Conservation (phyloP, 2,329 filamentous ascomycete species). For the Rosellinia necatrix region DNA sequence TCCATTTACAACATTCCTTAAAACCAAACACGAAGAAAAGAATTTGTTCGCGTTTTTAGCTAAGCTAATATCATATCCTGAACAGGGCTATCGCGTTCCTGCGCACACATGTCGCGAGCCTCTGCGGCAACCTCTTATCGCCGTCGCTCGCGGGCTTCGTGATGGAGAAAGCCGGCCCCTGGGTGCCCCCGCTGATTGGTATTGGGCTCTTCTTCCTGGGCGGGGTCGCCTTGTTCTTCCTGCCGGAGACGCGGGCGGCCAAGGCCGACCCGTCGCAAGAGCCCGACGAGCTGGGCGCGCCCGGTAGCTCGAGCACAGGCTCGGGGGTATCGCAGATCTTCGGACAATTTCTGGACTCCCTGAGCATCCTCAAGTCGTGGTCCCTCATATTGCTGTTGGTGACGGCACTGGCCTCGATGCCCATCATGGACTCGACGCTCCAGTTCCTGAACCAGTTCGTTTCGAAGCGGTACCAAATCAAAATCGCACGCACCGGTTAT, state of each 20-base stretch:
- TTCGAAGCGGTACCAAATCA: constrained; percentile 40
- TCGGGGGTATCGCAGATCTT: constrained; percentile 22
- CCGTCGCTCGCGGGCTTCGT: constrained; percentile 37
- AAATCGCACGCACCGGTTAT: constrained; percentile 40
- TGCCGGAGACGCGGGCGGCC: constrained; percentile 36
- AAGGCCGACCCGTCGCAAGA: not conserved
- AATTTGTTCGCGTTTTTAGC: too few relatives aligned
- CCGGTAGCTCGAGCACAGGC: too few relatives aligned
- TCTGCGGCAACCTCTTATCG: constrained; percentile 46
- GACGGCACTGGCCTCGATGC: constrained; percentile 26
- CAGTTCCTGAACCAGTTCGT: constrained; percentile 40
- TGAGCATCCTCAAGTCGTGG: constrained; percentile 35
- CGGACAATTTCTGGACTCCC: constrained; percentile 32
- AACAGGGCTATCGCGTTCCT: constrained; percentile 48
- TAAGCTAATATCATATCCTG: not conserved
- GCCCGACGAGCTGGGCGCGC: not conserved
- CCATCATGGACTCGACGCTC: constrained; percentile 28
- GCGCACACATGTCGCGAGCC: constrained; percentile 58
- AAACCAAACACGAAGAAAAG: not conserved
- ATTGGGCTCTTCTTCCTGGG: constrained; percentile 21
- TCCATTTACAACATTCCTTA: not conserved
- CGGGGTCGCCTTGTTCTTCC: constrained; percentile 32
- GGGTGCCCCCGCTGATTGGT: constrained; percentile 34
- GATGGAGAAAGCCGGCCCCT: constrained; percentile 37
- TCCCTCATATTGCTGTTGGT: constrained; percentile 36